A percentile compares a stretch with the other conserved stretches of the same genome.
Evolutionary conservation across 139 green algal species (phyloP).

Genomic region (Chlorella vulgaris): DNA sequence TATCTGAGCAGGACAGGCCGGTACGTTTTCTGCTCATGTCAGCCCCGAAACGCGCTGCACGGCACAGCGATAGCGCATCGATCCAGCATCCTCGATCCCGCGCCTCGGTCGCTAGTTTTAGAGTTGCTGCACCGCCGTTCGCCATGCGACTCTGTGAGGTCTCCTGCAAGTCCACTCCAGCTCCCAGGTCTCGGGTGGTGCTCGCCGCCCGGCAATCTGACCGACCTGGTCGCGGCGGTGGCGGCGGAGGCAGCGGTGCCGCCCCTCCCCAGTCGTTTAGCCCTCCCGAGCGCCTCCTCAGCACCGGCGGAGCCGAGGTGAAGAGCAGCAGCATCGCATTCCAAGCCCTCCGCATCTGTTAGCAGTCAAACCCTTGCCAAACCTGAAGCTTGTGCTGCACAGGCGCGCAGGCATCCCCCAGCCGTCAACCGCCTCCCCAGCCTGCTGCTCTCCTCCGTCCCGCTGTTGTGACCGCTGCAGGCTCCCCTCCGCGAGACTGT

Average conservation of each 20-base stretch:
- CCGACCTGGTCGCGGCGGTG: background rate
- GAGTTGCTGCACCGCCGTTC: background rate
- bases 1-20: no score
- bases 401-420: no score
- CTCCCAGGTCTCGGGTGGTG: background rate
- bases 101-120: no score
- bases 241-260: no score
- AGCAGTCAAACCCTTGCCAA: background rate
- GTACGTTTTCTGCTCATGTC: no score
- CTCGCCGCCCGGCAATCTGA: background rate
- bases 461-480: no score
- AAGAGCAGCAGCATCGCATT: no score
- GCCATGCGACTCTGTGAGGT: background rate
- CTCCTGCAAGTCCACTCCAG: background rate
- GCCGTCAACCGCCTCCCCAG: background rate
- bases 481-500: conserved; percentile 48
- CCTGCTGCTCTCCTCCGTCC: no score
- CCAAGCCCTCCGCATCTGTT: no score
- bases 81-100: no score
- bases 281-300: conserved; percentile 8
- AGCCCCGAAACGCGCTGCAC: no score
- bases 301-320: background rate
- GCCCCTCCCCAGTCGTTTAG: background rate
- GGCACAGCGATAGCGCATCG: no score
- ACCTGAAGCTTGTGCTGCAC: background rate